A percentile compares a stretch with the other conserved stretches of the same genome.
phyloP scores from a whole-genome alignment of 495 filamentous ascomycete species.

The Pyrenula massariospora region DNA sequence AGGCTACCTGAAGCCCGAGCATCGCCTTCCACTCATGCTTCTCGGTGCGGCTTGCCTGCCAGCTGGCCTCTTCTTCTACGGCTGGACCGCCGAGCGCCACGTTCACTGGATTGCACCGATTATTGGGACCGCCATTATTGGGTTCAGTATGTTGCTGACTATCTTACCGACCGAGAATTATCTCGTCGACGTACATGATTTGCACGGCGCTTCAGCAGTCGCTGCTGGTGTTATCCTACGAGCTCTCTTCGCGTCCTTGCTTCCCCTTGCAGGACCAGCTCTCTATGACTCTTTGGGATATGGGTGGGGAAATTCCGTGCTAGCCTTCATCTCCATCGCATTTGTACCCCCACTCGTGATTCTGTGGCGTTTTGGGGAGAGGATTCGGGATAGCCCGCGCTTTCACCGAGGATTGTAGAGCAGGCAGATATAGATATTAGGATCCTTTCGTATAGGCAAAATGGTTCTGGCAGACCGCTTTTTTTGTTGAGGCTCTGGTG shows the following conservation, averaged over 20 bases:
- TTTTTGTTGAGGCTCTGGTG: too few relatives aligned
- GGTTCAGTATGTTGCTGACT: constrained; percentile 41
- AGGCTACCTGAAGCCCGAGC: constrained; percentile 32
- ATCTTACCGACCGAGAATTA: constrained; percentile 67
- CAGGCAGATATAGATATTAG: too few relatives aligned
- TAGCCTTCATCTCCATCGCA: constrained; percentile 41
- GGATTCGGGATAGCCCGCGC: too few relatives aligned
- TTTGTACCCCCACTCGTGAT: constrained; percentile 50
- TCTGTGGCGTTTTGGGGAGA: constrained; percentile 47
- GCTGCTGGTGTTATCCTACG: constrained; percentile 56
- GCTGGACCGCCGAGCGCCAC: constrained; percentile 45
- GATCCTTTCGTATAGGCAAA: too few relatives aligned
- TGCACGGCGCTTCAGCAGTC: constrained; percentile 62
- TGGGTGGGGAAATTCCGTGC: constrained; percentile 52
- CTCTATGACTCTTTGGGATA: constrained; percentile 45
- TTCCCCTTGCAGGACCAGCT: constrained; percentile 63
- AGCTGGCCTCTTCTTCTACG: constrained; percentile 49
- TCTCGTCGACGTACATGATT: constrained; percentile 64
- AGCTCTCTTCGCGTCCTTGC: constrained; percentile 57
- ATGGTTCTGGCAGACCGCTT: too few relatives aligned
- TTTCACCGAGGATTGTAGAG: too few relatives aligned
- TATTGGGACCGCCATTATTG: constrained; percentile 28
- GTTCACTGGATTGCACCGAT: constrained; percentile 42
- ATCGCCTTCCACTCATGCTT: constrained; percentile 51
- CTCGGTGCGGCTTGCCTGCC: constrained; percentile 44